phyloP scores from a whole-genome alignment of 2,329 filamentous ascomycete species.

The Aspergillus sojae region DNA sequence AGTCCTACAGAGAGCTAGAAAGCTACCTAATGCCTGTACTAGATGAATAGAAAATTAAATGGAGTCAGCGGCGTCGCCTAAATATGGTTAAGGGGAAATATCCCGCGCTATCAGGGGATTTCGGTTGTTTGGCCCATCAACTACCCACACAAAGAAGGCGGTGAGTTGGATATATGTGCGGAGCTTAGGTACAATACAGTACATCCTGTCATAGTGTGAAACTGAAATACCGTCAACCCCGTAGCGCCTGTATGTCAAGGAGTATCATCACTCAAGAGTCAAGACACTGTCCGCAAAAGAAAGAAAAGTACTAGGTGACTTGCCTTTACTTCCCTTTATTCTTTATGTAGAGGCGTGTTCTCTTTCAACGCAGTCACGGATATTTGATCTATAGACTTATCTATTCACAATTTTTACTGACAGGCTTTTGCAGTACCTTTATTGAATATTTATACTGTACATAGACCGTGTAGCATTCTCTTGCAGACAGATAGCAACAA shows the following conservation, averaged over 20 bases:
- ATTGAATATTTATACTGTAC: neutral
- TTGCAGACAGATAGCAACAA: neutral
- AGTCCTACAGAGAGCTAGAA: neutral
- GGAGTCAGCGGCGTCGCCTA: neutral
- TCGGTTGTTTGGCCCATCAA: neutral
- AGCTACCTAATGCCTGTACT: neutral
- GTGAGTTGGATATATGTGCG: slow-evolving; percentile 2
- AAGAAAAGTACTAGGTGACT: neutral
- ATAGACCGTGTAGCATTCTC: neutral
- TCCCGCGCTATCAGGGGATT: neutral
- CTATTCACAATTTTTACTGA: neutral
- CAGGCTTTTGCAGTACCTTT: no score
- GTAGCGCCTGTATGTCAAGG: neutral
- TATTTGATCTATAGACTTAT: neutral
- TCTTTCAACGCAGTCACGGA: neutral
- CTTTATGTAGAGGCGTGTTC: neutral
- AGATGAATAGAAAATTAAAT: neutral
- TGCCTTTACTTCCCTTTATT: neutral
- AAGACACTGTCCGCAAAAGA: neutral
- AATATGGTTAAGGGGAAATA: neutral
- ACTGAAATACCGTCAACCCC: neutral
- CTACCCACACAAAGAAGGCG: slow-evolving; percentile 6
- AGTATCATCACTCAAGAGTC: neutral
- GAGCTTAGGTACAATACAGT: neutral
- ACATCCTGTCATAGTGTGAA: neutral